Percentiles rank a stretch among this genome's conserved stretches.
These are phyloP conservation scores for Phlyctochytrium bullatum DNA, from an alignment of 192 early-diverging fungal species.

Conservation along the genomic window DNA sequence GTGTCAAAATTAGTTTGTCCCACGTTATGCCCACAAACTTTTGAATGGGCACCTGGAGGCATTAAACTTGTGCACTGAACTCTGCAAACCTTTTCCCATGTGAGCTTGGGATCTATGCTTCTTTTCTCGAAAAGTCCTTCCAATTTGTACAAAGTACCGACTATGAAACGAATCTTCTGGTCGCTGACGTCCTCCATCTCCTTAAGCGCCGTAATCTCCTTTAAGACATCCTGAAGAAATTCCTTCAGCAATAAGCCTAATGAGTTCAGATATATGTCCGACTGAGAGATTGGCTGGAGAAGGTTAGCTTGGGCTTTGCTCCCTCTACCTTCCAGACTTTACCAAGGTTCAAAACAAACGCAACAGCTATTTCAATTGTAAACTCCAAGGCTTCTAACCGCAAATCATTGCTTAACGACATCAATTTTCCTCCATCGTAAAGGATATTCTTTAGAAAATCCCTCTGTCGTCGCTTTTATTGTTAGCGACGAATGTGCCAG, in stretches of 20 bases:
- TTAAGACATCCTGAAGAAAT: conserved; percentile 20
- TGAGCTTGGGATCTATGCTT: too few relatives aligned
- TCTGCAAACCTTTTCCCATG: too few relatives aligned
- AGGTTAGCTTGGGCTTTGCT: neutral
- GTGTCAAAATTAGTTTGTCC: too few relatives aligned
- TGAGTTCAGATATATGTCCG: conserved; percentile 30
- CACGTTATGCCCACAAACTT: too few relatives aligned
- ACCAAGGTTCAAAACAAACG: conserved; percentile 43
- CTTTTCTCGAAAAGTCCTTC: conserved; percentile 27
- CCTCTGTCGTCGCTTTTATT: conserved; percentile 50
- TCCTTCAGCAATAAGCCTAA: conserved; percentile 35
- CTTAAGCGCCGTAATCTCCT: conserved; percentile 11
- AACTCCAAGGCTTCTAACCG: conserved; percentile 46
- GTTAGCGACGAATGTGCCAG: conserved; percentile 9
- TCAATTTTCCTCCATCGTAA: conserved; percentile 35
- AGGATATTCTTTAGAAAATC: conserved; percentile 47
- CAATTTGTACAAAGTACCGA: conserved; percentile 23
- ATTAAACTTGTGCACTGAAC: too few relatives aligned
- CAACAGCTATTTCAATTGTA: conserved; percentile 50
- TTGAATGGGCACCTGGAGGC: too few relatives aligned
- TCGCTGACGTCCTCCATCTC: conserved; percentile 5
- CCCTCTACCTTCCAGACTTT: conserved; percentile 56
- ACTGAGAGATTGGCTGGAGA: conserved; percentile 31
- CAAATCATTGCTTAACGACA: conserved; percentile 32
- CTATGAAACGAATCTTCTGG: conserved; percentile 38